Evolutionary conservation across 192 early-diverging fungal genomes (phyloP).

Genomic region (Polychytrium aggregatum): DNA sequence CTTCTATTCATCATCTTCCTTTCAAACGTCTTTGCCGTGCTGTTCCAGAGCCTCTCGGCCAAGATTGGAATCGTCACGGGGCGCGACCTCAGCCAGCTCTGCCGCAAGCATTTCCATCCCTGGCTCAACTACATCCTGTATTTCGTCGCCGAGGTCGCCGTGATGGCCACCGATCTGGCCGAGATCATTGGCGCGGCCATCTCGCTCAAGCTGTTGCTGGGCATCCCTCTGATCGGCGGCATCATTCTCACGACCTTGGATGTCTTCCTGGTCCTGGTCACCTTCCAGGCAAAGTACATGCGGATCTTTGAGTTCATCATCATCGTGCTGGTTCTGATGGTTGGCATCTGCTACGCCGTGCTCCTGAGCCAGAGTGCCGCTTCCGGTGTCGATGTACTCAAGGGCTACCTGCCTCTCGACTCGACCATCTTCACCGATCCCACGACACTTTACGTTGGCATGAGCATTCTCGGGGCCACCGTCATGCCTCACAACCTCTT

Average conservation of each 20-base stretch:
- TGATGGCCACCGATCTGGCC: slow-evolving; percentile 73
- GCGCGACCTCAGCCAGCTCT: slow-evolving; percentile 60
- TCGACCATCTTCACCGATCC: slow-evolving; percentile 41
- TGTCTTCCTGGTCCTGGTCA: slow-evolving; percentile 57
- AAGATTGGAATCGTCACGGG: slow-evolving; percentile 67
- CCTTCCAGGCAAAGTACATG: slow-evolving; percentile 46
- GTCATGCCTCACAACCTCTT: slow-evolving; percentile 87
- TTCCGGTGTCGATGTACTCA: slow-evolving; percentile 43
- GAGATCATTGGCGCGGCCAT: slow-evolving; percentile 88
- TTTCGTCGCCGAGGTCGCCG: slow-evolving; percentile 60
- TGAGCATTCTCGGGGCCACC: slow-evolving; percentile 78
- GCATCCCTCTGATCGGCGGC: slow-evolving; percentile 56
- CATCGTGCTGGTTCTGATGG: slow-evolving; percentile 49
- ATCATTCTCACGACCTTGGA: slow-evolving; percentile 65
- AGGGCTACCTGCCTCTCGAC: slow-evolving; percentile 48
- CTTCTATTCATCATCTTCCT: slow-evolving; percentile 62
- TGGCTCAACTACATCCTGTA: slow-evolving; percentile 56
- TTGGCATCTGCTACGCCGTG: slow-evolving; percentile 55
- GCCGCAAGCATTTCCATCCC: slow-evolving; percentile 44
- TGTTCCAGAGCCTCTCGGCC: slow-evolving; percentile 66
- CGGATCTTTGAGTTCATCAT: slow-evolving; percentile 57
- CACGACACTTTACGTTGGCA: slow-evolving; percentile 52
- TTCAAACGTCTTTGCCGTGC: slow-evolving; percentile 64
- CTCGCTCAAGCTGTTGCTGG: slow-evolving; percentile 64
- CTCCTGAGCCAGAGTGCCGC: slow-evolving; percentile 51